Percentiles rank a stretch among this genome's conserved stretches.
These are phyloP conservation scores for Phytopythium montanum DNA, from an alignment of 352 stramenopile genomes.

Conservation along the genomic window DNA sequence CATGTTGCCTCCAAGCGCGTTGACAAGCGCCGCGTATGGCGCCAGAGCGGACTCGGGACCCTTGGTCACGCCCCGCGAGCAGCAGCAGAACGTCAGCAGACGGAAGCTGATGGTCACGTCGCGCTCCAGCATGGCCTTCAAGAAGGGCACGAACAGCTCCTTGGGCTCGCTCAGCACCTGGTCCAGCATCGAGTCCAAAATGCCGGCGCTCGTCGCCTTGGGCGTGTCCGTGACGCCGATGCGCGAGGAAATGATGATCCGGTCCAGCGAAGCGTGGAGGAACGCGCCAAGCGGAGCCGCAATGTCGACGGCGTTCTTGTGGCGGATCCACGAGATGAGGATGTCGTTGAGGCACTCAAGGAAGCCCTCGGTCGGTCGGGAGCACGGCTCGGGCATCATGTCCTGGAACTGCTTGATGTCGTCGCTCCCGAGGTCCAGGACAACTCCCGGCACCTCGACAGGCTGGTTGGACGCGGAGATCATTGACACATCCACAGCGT, in stretches of 20 bases:
- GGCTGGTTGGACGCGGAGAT: constrained; percentile 20
- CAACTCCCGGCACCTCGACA: constrained; percentile 39
- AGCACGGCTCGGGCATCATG: constrained; percentile 58
- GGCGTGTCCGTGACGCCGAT: constrained; percentile 60
- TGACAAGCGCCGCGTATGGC: constrained; percentile 65
- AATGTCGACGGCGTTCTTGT: constrained; percentile 69
- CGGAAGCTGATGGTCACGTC: constrained; percentile 77
- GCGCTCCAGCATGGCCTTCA: constrained; percentile 74
- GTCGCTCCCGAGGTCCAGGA: constrained; percentile 61
- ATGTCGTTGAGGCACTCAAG: constrained; percentile 81
- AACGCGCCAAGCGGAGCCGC: constrained; percentile 56
- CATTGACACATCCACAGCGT: constrained; percentile 10
- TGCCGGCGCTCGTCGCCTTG: constrained; percentile 54
- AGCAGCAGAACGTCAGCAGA: constrained; percentile 70
- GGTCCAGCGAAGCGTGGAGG: constrained; percentile 58
- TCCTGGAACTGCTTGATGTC: constrained; percentile 81
- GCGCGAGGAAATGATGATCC: constrained; percentile 72
- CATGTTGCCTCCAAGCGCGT: constrained; percentile 46
- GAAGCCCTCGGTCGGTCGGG: constrained; percentile 63
- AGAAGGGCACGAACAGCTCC: constrained; percentile 71
- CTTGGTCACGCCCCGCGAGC: constrained; percentile 40
- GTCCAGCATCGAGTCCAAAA: constrained; percentile 81
- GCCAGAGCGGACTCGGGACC: constrained; percentile 49
- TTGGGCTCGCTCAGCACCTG: constrained; percentile 68
- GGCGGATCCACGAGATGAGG: constrained; percentile 78